Conservation (phyloP, 2,329 filamentous ascomycete species). For the Blastomyces gilchristii region DNA sequence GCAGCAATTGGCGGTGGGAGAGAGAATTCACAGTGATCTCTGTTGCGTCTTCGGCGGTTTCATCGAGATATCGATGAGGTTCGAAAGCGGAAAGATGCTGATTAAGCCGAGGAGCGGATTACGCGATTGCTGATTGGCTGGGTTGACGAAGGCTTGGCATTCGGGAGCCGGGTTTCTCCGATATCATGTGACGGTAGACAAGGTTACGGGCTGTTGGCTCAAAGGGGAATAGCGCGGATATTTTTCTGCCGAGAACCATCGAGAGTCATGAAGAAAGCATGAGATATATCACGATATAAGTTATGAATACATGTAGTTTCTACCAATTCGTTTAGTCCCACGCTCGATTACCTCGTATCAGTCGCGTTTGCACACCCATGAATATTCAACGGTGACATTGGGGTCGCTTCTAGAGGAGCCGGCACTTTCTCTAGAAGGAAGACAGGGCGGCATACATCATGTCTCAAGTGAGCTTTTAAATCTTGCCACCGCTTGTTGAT, state of each 20-base stretch:
- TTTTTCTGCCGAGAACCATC: not conserved
- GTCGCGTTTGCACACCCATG: constrained; percentile 17
- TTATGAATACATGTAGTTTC: not conserved
- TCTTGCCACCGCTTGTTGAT: constrained; percentile 10
- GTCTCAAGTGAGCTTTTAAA: constrained; percentile 43
- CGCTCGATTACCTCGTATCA: not conserved
- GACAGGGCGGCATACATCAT: constrained; percentile 30
- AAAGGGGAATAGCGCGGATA: not conserved
- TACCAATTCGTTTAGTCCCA: not conserved
- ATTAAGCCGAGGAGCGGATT: constrained; percentile 21
- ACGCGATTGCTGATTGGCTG: constrained; percentile 30
- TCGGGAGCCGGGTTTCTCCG: constrained; percentile 5
- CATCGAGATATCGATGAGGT: constrained; percentile 9
- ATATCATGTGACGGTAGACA: constrained; percentile 9
- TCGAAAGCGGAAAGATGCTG: constrained; percentile 35
- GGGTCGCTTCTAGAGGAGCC: constrained; percentile 66
- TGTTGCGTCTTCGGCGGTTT: not conserved
- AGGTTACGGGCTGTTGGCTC: not conserved
- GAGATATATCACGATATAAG: constrained; percentile 20
- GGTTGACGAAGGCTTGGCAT: constrained; percentile 26
- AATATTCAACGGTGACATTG: constrained; percentile 51
- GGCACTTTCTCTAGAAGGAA: constrained; percentile 62
- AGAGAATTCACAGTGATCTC: constrained; percentile 17
- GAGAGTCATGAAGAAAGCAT: not conserved
- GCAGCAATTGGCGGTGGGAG: constrained; percentile 18